Evolutionary conservation across 139 green algal species (phyloP).

Genomic region (Closterium sp.): DNA sequence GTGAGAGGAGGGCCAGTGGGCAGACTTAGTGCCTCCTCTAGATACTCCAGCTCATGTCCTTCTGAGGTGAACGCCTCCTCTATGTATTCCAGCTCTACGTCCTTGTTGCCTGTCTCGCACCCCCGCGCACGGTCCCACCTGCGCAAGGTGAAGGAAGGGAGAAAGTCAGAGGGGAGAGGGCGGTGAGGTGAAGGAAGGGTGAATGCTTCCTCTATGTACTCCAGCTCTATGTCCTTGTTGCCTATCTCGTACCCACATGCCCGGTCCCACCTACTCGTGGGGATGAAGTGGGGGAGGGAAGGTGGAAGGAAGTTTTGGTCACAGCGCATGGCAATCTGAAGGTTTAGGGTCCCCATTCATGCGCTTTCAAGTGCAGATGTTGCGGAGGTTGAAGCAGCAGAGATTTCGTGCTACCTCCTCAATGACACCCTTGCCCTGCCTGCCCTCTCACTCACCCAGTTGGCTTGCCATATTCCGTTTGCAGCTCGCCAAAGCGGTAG

Average conservation of each 20-base stretch:
- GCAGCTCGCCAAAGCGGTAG: conserved; percentile 52
- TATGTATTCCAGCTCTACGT: too few species aligned
- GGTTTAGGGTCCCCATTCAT: too few species aligned
- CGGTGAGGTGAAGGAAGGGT: not conserved
- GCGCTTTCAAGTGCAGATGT: too few species aligned
- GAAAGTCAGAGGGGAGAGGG: too few species aligned
- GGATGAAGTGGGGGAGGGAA: too few species aligned
- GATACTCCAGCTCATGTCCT: conserved; percentile 51
- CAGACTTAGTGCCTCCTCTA: conserved; percentile 55
- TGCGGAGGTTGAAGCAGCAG: too few species aligned
- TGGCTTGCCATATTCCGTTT: conserved; percentile 29
- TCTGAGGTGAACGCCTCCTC: too few species aligned
- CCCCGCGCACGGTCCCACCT: conserved; percentile 40
- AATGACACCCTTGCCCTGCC: too few species aligned
- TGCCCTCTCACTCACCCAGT: conserved; percentile 18
- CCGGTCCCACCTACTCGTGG: conserved; percentile 40
- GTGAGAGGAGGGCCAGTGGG: too few species aligned
- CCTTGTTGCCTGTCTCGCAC: conserved; percentile 49
- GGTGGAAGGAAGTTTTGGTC: too few species aligned
- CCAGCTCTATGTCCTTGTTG: conserved; percentile 52
- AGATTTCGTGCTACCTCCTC: too few species aligned
- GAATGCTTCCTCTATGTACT: conserved; percentile 53
- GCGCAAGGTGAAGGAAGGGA: not conserved
- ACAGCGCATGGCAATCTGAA: too few species aligned
- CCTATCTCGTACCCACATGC: conserved; percentile 37